Percentiles rank a stretch among this genome's conserved stretches.
These are phyloP conservation scores for Paramecium sonneborni DNA, from an alignment of 73 alveolate genomes.

Conservation along the genomic window DNA sequence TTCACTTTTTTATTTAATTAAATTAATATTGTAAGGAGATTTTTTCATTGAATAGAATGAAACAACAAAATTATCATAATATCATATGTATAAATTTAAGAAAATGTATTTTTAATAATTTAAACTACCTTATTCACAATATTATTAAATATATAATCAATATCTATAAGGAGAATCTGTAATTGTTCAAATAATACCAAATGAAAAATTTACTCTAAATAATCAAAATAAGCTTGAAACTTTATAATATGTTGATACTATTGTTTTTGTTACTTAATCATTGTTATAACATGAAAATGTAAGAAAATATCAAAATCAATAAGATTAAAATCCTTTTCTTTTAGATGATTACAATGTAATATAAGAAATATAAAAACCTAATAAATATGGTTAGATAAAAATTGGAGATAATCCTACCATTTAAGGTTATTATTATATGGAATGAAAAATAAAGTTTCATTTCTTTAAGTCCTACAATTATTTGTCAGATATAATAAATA, in stretches of 20 bases:
- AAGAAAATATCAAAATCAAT: not conserved
- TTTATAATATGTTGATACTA: not conserved
- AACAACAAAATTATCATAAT: not conserved
- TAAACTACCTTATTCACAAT: not conserved
- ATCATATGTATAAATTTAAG: not conserved
- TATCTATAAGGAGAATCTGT: not conserved
- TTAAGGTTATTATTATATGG: too few relatives aligned
- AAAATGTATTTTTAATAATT: not conserved
- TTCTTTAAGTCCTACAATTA: conserved; percentile 57
- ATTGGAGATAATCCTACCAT: not conserved
- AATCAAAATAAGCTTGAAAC: not conserved
- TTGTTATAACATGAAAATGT: not conserved
- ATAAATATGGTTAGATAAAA: too few relatives aligned
- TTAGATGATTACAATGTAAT: not conserved
- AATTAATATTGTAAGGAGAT: not conserved
- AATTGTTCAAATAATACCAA: not conserved
- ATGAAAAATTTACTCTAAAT: not conserved
- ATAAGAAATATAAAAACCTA: not conserved
- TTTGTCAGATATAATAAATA: conserved; percentile 86
- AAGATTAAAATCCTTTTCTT: not conserved
- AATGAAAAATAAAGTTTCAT: conserved; percentile 36
- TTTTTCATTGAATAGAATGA: not conserved
- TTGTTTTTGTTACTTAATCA: not conserved
- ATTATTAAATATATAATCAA: not conserved
- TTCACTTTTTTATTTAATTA: not conserved